phyloP scores from a whole-genome alignment of 345 rosid genomes.

The Kernera saxatilis region DNA sequence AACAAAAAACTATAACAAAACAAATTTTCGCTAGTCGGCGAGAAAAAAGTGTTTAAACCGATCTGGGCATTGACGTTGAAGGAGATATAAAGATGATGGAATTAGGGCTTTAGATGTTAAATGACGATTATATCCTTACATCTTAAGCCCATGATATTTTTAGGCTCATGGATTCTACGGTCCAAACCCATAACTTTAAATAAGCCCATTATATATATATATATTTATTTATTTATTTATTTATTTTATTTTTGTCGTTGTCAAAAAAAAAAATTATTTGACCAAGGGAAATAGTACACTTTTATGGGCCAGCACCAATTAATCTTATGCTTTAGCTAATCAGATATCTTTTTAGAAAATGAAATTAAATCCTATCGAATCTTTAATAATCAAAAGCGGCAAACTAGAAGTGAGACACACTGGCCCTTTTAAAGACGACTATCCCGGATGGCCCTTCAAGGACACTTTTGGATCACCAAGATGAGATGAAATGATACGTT shows the following conservation, averaged over 20 bases:
- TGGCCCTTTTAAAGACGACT: slow-evolving; percentile 8
- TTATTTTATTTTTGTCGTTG: too few species aligned
- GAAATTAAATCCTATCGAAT: not conserved
- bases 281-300: not conserved
- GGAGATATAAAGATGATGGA: not conserved
- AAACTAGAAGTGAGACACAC: slow-evolving; percentile 3
- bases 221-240: too few species aligned
- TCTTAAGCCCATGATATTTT: not conserved
- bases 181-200: not conserved
- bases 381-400: not conserved
- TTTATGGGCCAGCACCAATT: not conserved
- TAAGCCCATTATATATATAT: slow-evolving; percentile 24
- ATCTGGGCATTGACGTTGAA: not conserved
- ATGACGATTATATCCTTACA: not conserved
- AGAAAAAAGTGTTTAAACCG: not conserved
- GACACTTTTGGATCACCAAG: slow-evolving; percentile 8
- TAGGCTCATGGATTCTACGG: not conserved
- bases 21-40: not conserved
- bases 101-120: not conserved
- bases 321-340: not conserved
- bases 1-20: not conserved
- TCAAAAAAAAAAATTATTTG: too few species aligned
- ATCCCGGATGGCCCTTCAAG: slow-evolving; percentile 1
- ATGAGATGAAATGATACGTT: not conserved
- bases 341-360: not conserved